Conservation (phyloP, 2,329 filamentous ascomycete genomes). For the Sporothrix variecibatus region DNA sequence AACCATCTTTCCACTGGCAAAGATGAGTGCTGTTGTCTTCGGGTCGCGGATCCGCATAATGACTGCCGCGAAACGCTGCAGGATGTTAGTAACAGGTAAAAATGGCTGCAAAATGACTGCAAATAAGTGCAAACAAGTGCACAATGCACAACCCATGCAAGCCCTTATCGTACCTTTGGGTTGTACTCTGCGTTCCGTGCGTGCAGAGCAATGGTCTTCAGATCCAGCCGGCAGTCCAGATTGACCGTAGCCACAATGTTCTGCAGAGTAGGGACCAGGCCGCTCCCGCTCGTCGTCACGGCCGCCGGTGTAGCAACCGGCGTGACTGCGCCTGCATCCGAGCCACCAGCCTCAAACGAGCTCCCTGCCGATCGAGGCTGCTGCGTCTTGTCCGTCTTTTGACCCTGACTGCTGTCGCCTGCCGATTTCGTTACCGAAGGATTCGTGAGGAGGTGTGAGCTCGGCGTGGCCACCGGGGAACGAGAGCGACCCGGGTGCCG, state of each 20-base stretch:
- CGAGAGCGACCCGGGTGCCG: constrained; percentile 85
- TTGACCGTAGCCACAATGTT: constrained; percentile 96
- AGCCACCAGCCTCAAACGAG: background rate
- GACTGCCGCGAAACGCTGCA: constrained; percentile 92
- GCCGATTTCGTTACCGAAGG: background rate
- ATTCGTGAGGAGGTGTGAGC: constrained; percentile 73
- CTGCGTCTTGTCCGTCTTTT: background rate
- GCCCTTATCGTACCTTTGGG: constrained; percentile 71
- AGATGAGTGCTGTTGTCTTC: constrained; percentile 97
- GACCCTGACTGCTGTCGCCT: background rate
- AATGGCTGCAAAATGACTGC: background rate
- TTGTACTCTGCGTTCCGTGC: constrained; percentile 99
- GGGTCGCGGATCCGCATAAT: constrained; percentile 99
- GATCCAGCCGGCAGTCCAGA: constrained; percentile 91
- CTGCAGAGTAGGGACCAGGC: constrained; percentile 88
- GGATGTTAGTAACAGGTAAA: constrained; percentile 38
- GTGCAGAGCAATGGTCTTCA: constrained; percentile 98
- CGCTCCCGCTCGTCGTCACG: constrained; percentile 77
- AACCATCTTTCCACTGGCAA: constrained; percentile 98
- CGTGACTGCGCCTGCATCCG: constrained; percentile 60
- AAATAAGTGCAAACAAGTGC: constrained; percentile 19
- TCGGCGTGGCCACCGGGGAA: constrained; percentile 85
- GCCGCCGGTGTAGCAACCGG: constrained; percentile 89
- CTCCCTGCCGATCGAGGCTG: background rate
- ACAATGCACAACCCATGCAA: constrained; percentile 10